Base-by-base conservation (phyloP, 2,329 filamentous ascomycete species). In the Pseudogymnoascus sp. region DNA sequence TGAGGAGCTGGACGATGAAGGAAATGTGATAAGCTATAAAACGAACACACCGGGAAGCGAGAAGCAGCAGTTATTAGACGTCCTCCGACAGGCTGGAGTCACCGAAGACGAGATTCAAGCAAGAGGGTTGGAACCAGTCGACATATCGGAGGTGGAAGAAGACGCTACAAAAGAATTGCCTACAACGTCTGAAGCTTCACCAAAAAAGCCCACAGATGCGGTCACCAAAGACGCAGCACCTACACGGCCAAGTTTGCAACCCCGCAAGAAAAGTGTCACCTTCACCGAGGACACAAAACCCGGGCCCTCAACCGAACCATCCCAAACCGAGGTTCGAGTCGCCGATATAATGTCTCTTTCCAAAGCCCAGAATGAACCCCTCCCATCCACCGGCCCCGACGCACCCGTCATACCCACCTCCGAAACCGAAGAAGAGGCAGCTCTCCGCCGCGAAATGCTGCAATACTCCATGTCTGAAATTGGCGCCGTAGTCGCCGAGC, bases 1-100 rank as follows among this genome's bases (percentile, higher is more conserved):
- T 60, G 94, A 99, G 74, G 85, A 96, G 75, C 78, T 97, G 22
- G 94, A 97, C 70, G 92, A 97, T 7, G 84, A 96, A 9, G 94
- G 87, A 61, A 94, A 96, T 69, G 82, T 97, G 3, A 74, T 96
- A 58, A 89, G 84, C 0, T 85, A 81, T 67, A 82, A 77, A 61
- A 75, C 88, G 30, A 83, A 85, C 37, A 82, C 77, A n/a, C 88
- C 91, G 0, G 87, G 86, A 6, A 83, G 87, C 59, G 77, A 81
- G 12, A 82, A 88, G 16, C 78, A 84, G 7, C 82, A 89, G 65
- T 77, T 97, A 3, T 72, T 89, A 14, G 85, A 93, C 58, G 83
- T 86, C 0, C 75, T 97, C 61, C 79, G 87, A 68, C 92, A 92
- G 72, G 90, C 85, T n/a, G 91, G 91, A 1, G 77, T 90, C 8